phyloP scores from a whole-genome alignment of 2,329 filamentous ascomycete genomes.

The Teratosphaeria viscida region DNA sequence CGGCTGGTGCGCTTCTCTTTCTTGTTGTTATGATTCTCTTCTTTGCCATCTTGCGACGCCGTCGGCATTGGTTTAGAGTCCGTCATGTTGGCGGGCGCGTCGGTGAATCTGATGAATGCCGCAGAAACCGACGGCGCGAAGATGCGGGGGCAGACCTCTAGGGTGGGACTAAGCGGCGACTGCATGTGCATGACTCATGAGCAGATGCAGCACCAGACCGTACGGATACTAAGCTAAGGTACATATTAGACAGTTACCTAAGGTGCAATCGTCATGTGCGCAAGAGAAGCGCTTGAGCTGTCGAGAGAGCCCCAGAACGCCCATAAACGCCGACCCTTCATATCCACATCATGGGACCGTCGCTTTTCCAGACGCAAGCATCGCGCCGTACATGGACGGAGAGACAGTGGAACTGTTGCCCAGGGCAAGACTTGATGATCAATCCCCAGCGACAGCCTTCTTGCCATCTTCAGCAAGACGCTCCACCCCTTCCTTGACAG shows the following conservation, averaged over 20 bases:
- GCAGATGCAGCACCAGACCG: no score
- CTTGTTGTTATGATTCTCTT: not conserved
- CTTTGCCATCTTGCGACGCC: not conserved
- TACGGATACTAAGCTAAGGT: no score
- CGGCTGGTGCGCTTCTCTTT: conserved; percentile 15
- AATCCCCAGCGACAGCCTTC: not conserved
- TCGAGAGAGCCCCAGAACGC: not conserved
- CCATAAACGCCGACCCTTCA: not conserved
- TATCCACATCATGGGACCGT: not conserved
- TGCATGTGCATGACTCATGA: not conserved
- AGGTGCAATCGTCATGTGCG: not conserved
- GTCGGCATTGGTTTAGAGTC: not conserved
- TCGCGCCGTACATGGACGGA: not conserved
- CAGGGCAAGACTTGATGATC: not conserved
- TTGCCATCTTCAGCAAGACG: conserved; percentile 8
- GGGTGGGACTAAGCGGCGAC: not conserved
- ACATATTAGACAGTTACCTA: not conserved
- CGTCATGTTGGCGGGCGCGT: not conserved
- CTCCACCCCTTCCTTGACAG: conserved; percentile 12
- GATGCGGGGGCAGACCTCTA: not conserved
- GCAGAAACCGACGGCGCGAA: not conserved
- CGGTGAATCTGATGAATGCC: not conserved
- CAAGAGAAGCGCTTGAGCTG: not conserved
- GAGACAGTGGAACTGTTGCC: not conserved
- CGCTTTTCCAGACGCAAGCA: not conserved